Percentiles rank a stretch among this genome's conserved stretches.
Conservation (phyloP, 1,284 basidiomycete genomes). For the Sphagnurus paluster region DNA sequence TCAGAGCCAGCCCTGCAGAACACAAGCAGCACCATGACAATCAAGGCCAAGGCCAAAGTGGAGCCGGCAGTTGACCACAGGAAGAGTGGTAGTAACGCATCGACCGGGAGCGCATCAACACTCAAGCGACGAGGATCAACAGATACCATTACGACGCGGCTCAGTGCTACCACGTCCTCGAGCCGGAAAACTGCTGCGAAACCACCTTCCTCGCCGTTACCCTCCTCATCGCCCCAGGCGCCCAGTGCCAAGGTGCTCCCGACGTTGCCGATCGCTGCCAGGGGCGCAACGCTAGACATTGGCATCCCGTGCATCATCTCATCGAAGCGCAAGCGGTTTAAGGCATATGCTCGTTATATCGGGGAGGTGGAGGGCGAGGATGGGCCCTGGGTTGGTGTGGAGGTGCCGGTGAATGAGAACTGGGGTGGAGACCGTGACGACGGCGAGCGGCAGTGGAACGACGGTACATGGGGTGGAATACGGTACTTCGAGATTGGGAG, state of each 20-base stretch:
- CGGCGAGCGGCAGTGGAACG: slow-evolving; percentile 63
- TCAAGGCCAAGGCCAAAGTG: slow-evolving; percentile 18
- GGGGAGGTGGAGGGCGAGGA: slow-evolving; percentile 78
- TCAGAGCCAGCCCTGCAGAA: slow-evolving; percentile 4
- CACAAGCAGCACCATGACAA: slow-evolving; percentile 13
- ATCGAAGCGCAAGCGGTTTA: slow-evolving; percentile 79
- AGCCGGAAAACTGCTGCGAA: slow-evolving; percentile 5
- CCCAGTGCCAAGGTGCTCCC: slow-evolving; percentile 15
- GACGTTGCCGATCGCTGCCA: slow-evolving; percentile 26
- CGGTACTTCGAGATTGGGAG: slow-evolving; percentile 76
- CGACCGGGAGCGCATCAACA: slow-evolving; percentile 40
- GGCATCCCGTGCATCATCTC: slow-evolving; percentile 93
- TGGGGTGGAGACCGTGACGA: slow-evolving; percentile 44
- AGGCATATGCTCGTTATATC: slow-evolving; percentile 85
- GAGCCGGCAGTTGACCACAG: slow-evolving; percentile 33
- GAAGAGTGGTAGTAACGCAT: slow-evolving; percentile 42
- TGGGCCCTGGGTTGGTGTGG: slow-evolving; percentile 91
- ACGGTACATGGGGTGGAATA: slow-evolving; percentile 78
- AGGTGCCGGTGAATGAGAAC: slow-evolving; percentile 63
- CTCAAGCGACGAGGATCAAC: slow-evolving; percentile 42
- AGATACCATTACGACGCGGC: slow-evolving; percentile 44
- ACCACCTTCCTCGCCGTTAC: slow-evolving; percentile 6
- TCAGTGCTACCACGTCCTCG: slow-evolving; percentile 18
- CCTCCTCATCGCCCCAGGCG: slow-evolving; percentile 3
- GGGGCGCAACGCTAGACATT: slow-evolving; percentile 77